Base-by-base conservation (phyloP, 306 rosid genomes). In the Oxytropis ochrocephala region DNA sequence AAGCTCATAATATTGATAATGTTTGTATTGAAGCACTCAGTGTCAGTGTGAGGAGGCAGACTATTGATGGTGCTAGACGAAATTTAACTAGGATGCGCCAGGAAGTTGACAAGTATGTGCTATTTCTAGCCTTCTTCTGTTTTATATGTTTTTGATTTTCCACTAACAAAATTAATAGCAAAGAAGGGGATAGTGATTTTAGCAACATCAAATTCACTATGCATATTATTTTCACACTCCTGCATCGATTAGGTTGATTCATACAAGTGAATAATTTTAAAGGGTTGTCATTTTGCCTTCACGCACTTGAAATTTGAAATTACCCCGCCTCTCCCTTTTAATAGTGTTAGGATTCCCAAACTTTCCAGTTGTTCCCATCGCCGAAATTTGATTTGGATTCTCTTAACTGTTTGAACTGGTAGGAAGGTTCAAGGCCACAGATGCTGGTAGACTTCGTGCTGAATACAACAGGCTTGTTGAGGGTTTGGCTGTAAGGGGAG, bases 381-480 rank as follows among this genome's bases (percentile, higher is more conserved):
- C 70, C 33, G 44, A 53, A 72, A 48, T 84, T 81, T 86, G 74
- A 86, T 74, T 63, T 18, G 53, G 73, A 80, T 70, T 72, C 72
- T 78, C 61, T 70, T 82, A 57, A 81, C 76, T 79, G 66, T 85
- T 79, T 88, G 89, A 82, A 74, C 80, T 87, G 96, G 85, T 93
- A 88, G 96, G 96, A 86, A 93, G 98, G 97, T 85, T 93, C 89
- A 88, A 86, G 97, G 94, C 91, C 84, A 88, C 96, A 36, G 98
- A 93, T 75, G 96, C 96, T 55, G 96, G 96, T 78, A 90, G 98
- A 79, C 78, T 93, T 54, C 96, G 90, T 60, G 91, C 95, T 29
- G 98, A 93, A 75, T 90, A 93, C 84, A 88, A 86, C 79, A 82
- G 98, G 74, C 89, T 93, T 47, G 90, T 93, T 3, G 94, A 90